Conservation (phyloP, 2,329 filamentous ascomycete genomes). For the Xylaria sp. region DNA sequence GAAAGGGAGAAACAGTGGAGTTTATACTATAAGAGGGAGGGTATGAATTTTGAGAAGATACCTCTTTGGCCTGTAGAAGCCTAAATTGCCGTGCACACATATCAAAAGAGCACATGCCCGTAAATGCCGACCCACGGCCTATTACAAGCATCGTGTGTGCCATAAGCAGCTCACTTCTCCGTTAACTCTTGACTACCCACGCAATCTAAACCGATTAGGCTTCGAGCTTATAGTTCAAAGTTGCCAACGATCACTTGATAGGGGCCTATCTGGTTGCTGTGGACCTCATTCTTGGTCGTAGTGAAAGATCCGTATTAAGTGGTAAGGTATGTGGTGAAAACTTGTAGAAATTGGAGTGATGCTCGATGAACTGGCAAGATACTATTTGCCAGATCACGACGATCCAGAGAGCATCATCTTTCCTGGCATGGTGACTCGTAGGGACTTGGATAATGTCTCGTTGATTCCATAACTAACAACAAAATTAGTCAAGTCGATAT, state of each 20-base stretch:
- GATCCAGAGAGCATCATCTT: neutral
- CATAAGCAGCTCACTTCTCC: neutral
- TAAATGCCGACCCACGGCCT: neutral
- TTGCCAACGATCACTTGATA: neutral
- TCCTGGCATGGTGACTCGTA: neutral
- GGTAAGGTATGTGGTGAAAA: neutral
- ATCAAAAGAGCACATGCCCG: constrained; percentile 12
- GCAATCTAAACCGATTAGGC: neutral
- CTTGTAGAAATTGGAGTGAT: neutral
- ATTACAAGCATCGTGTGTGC: neutral
- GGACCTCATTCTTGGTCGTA: neutral
- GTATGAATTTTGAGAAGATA: constrained; percentile 25
- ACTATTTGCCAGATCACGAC: neutral
- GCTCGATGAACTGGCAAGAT: neutral
- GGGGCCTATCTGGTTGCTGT: neutral
- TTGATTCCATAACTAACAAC: neutral
- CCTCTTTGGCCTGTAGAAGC: constrained; percentile 20
- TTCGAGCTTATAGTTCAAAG: neutral
- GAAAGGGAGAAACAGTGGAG: constrained; percentile 14
- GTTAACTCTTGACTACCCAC: neutral
- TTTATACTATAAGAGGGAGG: constrained; percentile 26
- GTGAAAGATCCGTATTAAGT: too few species aligned
- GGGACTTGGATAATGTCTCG: neutral
- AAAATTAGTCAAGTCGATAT: neutral
- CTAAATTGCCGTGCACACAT: constrained; percentile 13